Evolutionary conservation across 1,284 basidiomycete genomes (phyloP).

Genomic region (Ceratobasidium sp.): DNA sequence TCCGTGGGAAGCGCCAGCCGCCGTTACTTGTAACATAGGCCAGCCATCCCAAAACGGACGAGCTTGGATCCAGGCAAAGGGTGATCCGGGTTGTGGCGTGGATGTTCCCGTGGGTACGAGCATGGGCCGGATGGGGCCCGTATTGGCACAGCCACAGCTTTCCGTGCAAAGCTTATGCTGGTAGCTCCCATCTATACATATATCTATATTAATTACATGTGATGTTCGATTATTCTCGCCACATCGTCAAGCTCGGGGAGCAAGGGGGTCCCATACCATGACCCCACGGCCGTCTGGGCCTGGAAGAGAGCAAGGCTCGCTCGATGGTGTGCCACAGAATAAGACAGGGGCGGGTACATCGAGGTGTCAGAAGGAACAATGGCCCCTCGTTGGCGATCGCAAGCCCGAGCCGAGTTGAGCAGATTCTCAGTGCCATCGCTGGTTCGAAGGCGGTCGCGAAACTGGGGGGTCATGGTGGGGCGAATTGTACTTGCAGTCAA

Average conservation of each 20-base stretch:
- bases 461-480: constrained; percentile 4
- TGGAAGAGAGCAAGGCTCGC: constrained; percentile 19
- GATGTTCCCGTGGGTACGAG: too few species aligned
- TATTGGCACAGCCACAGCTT: too few species aligned
- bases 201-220: not conserved
- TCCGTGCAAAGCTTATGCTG: too few species aligned
- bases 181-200: constrained; percentile 15
- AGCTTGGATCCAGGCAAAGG: too few species aligned
- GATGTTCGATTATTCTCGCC: not conserved
- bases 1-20: too few species aligned
- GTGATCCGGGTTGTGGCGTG: too few species aligned
- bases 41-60: too few species aligned
- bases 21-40: too few species aligned
- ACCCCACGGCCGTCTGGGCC: constrained; percentile 1
- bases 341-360: constrained; percentile 3
- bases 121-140: too few species aligned
- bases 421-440: constrained; percentile 34
- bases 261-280: not conserved
- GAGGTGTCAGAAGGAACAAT: not conserved
- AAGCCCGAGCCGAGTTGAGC: not conserved
- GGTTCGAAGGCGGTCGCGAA: not conserved
- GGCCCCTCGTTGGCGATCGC: constrained; percentile 3
- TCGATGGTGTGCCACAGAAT: not conserved
- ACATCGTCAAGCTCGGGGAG: not conserved
- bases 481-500: constrained; percentile 29